Percentiles rank a stretch among this genome's conserved stretches.
phyloP scores from a whole-genome alignment of 2,329 filamentous ascomycete species.

The Metarhizium rileyi region DNA sequence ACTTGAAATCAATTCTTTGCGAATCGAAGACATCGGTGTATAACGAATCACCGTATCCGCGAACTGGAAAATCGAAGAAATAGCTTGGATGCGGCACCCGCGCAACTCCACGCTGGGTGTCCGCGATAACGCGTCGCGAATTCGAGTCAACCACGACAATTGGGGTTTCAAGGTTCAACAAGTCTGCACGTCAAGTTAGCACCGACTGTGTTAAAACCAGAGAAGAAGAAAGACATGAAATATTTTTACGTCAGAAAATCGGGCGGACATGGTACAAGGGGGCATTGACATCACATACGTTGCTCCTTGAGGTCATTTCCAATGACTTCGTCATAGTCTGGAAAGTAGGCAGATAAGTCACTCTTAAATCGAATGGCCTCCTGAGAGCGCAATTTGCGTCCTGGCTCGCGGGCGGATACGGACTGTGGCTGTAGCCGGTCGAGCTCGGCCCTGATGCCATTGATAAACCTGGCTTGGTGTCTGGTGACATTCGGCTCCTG shows the following conservation, averaged over 20 bases:
- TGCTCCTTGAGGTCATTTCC: slow-evolving; percentile 72
- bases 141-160: slow-evolving; percentile 58
- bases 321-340: slow-evolving; percentile 90
- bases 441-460: slow-evolving; percentile 53
- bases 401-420: slow-evolving; percentile 45
- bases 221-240: too few species aligned
- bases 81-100: neutral
- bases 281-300: slow-evolving; percentile 52
- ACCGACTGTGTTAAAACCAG: too few species aligned
- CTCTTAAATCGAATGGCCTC: slow-evolving; percentile 82
- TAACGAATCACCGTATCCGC: slow-evolving; percentile 44
- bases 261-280: neutral
- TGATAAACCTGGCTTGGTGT: slow-evolving; percentile 48
- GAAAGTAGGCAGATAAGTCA: slow-evolving; percentile 82
- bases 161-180: slow-evolving; percentile 61
- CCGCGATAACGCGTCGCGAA: slow-evolving; percentile 18
- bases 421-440: slow-evolving; percentile 42
- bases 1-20: slow-evolving; percentile 46
- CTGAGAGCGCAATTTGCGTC: slow-evolving; percentile 74
- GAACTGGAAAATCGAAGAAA: slow-evolving; percentile 25
- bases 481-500: slow-evolving; percentile 30
- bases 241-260: too few species aligned
- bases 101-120: neutral
- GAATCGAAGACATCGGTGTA: slow-evolving; percentile 48
- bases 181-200: slow-evolving; percentile 40